Evolutionary conservation across 139 green algal genomes (phyloP).

Genomic region (Astrephomene gubernaculifera): DNA sequence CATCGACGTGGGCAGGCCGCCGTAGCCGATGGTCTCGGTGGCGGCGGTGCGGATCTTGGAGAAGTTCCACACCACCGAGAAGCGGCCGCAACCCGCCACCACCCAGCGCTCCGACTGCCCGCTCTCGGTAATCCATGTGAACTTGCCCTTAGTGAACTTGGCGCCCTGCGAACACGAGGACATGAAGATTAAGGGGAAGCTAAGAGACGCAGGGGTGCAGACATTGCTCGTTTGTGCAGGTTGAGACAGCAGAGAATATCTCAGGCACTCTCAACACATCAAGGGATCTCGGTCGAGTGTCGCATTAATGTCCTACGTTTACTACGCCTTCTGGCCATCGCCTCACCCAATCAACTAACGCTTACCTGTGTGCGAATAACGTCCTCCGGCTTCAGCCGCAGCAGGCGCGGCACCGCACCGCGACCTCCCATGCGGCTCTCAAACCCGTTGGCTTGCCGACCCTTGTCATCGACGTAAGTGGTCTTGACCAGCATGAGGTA

Average conservation of each 20-base stretch:
- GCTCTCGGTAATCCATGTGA: slow-evolving; percentile 86
- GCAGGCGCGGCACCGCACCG: slow-evolving; percentile 82
- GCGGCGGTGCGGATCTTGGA: slow-evolving; percentile 41
- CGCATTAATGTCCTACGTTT: too few relatives aligned
- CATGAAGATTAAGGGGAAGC: not conserved
- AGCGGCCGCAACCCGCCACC: slow-evolving; percentile 81
- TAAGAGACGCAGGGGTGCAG: not conserved
- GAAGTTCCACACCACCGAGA: slow-evolving; percentile 91
- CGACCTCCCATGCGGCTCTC: slow-evolving; percentile 71
- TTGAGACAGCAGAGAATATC: too few relatives aligned
- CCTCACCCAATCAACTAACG: not conserved
- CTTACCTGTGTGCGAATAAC: not conserved
- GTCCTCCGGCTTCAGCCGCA: slow-evolving; percentile 90
- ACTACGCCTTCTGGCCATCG: not conserved
- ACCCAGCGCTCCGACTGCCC: slow-evolving; percentile 88
- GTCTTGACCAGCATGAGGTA: slow-evolving; percentile 97
- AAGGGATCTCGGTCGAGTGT: too few relatives aligned
- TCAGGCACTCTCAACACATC: too few relatives aligned
- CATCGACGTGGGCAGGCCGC: slow-evolving; percentile 84
- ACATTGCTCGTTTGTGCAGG: too few relatives aligned
- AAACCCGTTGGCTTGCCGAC: slow-evolving; percentile 75
- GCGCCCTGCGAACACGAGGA: not conserved
- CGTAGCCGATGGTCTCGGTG: slow-evolving; percentile 63
- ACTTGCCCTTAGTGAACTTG: slow-evolving; percentile 55
- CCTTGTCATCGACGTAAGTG: slow-evolving; percentile 77